Evolutionary conservation across 371 early-diverging fungal genomes (phyloP), one percentile per base, ranked within the genome.

Genomic region (Rhizomucor pusillus): DNA sequence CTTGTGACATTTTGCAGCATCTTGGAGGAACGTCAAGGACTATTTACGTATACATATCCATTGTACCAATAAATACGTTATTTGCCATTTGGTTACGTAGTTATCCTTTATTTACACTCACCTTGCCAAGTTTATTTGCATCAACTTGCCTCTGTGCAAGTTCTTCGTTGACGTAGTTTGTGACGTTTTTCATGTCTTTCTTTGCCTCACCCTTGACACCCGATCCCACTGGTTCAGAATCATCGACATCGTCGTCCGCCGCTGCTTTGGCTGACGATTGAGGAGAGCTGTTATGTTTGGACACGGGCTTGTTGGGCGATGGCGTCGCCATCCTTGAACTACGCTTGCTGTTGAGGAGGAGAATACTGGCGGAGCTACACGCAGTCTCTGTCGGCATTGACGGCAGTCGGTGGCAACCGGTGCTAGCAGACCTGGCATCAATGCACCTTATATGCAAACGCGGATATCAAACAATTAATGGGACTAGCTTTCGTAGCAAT

Each of bases 111-210:
- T 29, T 47, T 37, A 5, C 20, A 13, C 1, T 41, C 58, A 71
- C 77, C 66, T 73, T 68, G 33, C 62, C 66, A 13, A 77, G 48
- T 53, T 67, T 73, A 19, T 61, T 52, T 16, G 58, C 67, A 56
- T 77, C 77, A 18, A 77, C 74, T 33, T 57, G 63, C 34, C 63
- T 66, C 29, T 67, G 63, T 10, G 63, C 63, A n/a, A 59, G 59
- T 46, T 63, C 61, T 45, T 73, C 77, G 49, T 64, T 65, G 43
- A 69, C 58, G 43, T 64, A 71, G 24, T 66, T 71, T 22, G 71
- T 63, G 19, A 77, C 77, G 46, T 68, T 65, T 55, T 65, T 55
- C 73, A 77, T 73, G 50, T 77, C 77, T 46, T 77, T 77, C 50
- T 40, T 62, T 2, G 77, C 77, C 54, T 69, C 62, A 20, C 72